phyloP scores from a whole-genome alignment of 1,284 basidiomycete species.

The Rhodofomes roseus region DNA sequence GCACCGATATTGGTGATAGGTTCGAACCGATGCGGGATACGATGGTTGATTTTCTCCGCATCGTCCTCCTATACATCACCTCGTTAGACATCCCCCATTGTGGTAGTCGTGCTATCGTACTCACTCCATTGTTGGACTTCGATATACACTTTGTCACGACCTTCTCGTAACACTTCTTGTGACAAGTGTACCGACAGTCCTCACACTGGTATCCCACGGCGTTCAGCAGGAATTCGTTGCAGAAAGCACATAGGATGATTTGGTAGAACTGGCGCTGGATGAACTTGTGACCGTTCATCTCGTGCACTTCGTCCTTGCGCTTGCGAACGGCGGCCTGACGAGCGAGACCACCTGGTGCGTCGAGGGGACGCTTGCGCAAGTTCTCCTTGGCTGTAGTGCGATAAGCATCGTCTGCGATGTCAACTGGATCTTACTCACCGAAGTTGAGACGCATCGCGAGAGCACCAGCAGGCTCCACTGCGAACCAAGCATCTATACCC shows the following conservation, averaged over 20 bases:
- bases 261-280: conserved; percentile 98
- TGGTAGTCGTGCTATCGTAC: conserved; percentile 28
- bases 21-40: conserved; percentile 98
- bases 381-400: conserved; percentile 84
- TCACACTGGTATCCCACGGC: conserved; percentile 98
- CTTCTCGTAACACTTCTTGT: conserved; percentile 99
- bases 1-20: conserved; percentile 96
- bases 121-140: conserved; percentile 89
- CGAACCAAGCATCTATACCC: conserved; percentile 96
- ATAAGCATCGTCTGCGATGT: conserved; percentile 1
- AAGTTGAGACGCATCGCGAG: conserved; percentile 86
- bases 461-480: conserved; percentile 97
- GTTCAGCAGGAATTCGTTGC: conserved; percentile 96
- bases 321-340: conserved; percentile 98
- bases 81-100: conserved; percentile 6
- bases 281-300: conserved; percentile 99
- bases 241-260: conserved; percentile 97
- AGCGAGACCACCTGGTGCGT: conserved; percentile 86
- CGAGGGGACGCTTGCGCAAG: conserved; percentile 90
- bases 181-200: conserved; percentile 98
- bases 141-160: conserved; percentile 99
- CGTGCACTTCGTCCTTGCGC: conserved; percentile 96
- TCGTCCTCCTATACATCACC: conserved; percentile 72
- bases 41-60: conserved; percentile 98
- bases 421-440: conserved; percentile 49